phyloP scores from a whole-genome alignment of 2,329 filamentous ascomycete species.

The Fusarium marasasianum region DNA sequence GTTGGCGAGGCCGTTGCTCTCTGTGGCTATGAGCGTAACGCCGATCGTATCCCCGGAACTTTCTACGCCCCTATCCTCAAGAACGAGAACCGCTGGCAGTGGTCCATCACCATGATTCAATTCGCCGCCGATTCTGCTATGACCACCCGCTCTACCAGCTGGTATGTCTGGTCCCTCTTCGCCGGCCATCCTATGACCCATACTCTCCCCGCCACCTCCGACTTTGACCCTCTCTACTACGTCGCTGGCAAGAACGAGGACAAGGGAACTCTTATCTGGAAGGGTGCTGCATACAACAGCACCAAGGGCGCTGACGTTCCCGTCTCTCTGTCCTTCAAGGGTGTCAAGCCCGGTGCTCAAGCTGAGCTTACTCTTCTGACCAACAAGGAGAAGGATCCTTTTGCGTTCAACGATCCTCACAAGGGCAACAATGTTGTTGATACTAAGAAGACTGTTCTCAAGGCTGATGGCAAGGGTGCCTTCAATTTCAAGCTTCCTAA shows the following conservation, averaged over 20 bases:
- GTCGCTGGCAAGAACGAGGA: conserved; percentile 58
- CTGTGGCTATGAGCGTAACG: conserved; percentile 72
- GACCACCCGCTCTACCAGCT: conserved; percentile 61
- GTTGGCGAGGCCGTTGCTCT: conserved; percentile 73
- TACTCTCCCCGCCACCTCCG: conserved; percentile 55
- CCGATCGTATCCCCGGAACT: conserved; percentile 64
- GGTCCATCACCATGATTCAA: conserved; percentile 61
- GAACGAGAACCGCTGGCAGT: conserved; percentile 61
- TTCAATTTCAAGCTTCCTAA: conserved; percentile 64
- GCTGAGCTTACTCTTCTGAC: conserved; percentile 58
- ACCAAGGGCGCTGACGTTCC: conserved; percentile 56
- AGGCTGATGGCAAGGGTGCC: conserved; percentile 55
- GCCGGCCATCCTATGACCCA: conserved; percentile 56
- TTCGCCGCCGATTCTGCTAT: conserved; percentile 58
- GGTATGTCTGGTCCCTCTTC: conserved; percentile 61
- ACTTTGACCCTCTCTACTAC: conserved; percentile 59
- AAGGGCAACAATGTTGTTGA: conserved; percentile 61
- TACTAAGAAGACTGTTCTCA: conserved; percentile 50
- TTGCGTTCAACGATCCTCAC: conserved; percentile 55
- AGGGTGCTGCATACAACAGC: conserved; percentile 63
- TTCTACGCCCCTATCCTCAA: conserved; percentile 61
- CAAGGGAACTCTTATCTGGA: conserved; percentile 57
- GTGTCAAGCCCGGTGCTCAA: conserved; percentile 49
- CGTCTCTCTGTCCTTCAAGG: conserved; percentile 57
- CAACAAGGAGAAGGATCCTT: conserved; percentile 52